A percentile compares a stretch with the other conserved stretches of the same genome.
Conservation (phyloP, 768 basidiomycete species). For the Collybia nuda region DNA sequence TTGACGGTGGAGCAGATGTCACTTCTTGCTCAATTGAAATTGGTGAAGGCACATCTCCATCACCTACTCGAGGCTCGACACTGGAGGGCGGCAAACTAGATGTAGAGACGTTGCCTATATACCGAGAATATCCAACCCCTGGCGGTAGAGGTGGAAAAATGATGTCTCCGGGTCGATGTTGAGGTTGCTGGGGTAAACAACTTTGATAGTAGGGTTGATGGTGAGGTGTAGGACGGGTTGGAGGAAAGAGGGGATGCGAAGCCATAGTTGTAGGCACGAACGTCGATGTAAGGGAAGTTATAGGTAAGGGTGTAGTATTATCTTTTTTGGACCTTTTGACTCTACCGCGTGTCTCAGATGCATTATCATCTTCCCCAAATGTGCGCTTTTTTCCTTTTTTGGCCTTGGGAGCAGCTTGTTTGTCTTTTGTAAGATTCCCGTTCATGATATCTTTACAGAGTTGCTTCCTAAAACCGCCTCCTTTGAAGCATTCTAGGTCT, state of each 20-base stretch:
- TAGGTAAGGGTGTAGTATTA: conserved; percentile 17
- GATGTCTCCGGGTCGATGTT: conserved; percentile 54
- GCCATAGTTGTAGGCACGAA: conserved; percentile 23
- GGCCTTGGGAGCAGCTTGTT: conserved; percentile 23
- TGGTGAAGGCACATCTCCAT: conserved; percentile 5
- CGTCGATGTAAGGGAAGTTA: conserved; percentile 18
- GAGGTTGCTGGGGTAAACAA: conserved; percentile 40
- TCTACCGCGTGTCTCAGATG: conserved; percentile 33
- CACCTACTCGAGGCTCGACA: conserved; percentile 12
- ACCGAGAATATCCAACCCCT: conserved; percentile 31
- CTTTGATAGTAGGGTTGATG: conserved; percentile 77
- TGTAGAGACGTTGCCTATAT: conserved; percentile 13
- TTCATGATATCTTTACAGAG: conserved; percentile 48
- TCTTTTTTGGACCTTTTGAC: conserved; percentile 49
- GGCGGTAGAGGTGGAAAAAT: conserved; percentile 76
- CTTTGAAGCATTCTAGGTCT: conserved; percentile 79
- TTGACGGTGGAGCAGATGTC: conserved; percentile 32
- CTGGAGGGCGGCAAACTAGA: conserved; percentile 20
- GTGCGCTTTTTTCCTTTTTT: conserved; percentile 37
- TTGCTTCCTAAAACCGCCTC: conserved; percentile 78
- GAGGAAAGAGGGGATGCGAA: conserved; percentile 47
- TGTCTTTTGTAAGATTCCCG: conserved; percentile 33
- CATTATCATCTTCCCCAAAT: conserved; percentile 34
- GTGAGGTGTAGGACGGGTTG: conserved; percentile 54
- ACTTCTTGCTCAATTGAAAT: not conserved